Evolutionary conservation across 148 eudicot genomes (phyloP).

Genomic region (Cornus controversa): DNA sequence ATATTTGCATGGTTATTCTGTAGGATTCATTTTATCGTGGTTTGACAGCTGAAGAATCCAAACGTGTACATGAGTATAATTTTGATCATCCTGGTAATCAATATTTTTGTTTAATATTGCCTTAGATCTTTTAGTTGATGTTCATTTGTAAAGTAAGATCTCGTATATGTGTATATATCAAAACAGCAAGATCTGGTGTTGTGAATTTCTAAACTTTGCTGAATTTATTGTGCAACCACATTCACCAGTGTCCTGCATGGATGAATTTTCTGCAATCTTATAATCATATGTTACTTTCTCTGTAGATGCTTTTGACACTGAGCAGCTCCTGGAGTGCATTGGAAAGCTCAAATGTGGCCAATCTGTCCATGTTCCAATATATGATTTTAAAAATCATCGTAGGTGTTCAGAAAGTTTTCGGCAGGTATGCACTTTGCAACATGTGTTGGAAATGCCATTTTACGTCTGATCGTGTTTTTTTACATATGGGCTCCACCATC

Average conservation of each 20-base stretch:
- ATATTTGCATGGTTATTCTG: conserved; percentile 12
- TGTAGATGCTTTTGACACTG: conserved; percentile 97
- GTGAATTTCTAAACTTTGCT: not conserved
- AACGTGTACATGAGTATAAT: conserved; percentile 82
- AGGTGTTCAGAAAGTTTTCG: conserved; percentile 76
- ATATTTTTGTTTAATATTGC: not conserved
- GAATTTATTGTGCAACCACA: not conserved
- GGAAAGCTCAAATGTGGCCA: conserved; percentile 66
- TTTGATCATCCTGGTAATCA: conserved; percentile 95
- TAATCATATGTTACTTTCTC: conserved; percentile 8
- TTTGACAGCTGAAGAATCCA: conserved; percentile 71
- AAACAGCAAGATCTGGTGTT: too few relatives aligned
- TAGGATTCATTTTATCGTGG: conserved; percentile 98
- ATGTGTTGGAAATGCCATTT: not conserved
- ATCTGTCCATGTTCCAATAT: conserved; percentile 81
- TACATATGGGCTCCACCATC: not conserved
- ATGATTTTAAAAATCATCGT: conserved; percentile 91
- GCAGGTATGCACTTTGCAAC: conserved; percentile 48
- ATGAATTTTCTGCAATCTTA: not conserved
- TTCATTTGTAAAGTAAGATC: not conserved
- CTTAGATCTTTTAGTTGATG: not conserved
- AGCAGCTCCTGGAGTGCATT: conserved; percentile 84
- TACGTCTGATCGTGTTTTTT: not conserved
- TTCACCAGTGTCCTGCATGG: not conserved
- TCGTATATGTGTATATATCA: too few relatives aligned